Evolutionary conservation across 768 basidiomycete genomes (phyloP).

Genomic region (Obba rivulosa): DNA sequence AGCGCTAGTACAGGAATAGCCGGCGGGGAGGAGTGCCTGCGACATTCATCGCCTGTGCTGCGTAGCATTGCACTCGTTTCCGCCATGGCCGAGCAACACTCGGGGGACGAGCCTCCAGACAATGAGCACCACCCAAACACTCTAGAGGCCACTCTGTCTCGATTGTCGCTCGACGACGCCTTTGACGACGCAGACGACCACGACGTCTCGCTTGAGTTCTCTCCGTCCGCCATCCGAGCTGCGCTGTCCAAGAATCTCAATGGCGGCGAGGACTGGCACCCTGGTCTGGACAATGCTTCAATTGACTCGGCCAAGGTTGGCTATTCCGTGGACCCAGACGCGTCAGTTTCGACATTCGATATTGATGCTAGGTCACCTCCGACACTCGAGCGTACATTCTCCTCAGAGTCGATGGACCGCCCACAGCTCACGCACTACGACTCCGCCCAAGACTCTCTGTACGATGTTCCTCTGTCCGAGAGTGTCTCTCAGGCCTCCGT

Average conservation of each 20-base stretch:
- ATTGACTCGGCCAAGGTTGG: conserved; percentile 27
- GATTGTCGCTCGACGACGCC: conserved; percentile 48
- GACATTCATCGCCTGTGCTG: not conserved
- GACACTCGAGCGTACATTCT: conserved; percentile 8
- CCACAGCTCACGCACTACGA: conserved; percentile 16
- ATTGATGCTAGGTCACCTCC: conserved; percentile 37
- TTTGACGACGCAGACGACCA: conserved; percentile 57
- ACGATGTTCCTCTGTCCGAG: conserved; percentile 19
- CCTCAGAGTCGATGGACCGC: conserved; percentile 9
- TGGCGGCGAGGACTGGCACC: conserved; percentile 28
- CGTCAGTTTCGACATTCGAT: conserved; percentile 55
- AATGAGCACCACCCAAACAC: not conserved
- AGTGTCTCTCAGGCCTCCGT: conserved; percentile 16
- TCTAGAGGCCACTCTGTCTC: not conserved
- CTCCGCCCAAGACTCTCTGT: conserved; percentile 16
- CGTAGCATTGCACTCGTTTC: not conserved
- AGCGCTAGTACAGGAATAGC: not conserved
- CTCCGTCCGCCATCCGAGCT: conserved; percentile 52
- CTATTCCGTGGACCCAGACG: conserved; percentile 31
- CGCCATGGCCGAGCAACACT: not conserved
- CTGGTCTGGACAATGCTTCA: conserved; percentile 23
- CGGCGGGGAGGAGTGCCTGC: not conserved
- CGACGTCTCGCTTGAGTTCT: conserved; percentile 48
- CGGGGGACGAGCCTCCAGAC: not conserved
- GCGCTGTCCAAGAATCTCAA: conserved; percentile 51